A percentile compares a stretch with the other conserved stretches of the same genome.
phyloP scores from a whole-genome alignment of 371 early-diverging fungal species.

The Mortierella sp. region DNA sequence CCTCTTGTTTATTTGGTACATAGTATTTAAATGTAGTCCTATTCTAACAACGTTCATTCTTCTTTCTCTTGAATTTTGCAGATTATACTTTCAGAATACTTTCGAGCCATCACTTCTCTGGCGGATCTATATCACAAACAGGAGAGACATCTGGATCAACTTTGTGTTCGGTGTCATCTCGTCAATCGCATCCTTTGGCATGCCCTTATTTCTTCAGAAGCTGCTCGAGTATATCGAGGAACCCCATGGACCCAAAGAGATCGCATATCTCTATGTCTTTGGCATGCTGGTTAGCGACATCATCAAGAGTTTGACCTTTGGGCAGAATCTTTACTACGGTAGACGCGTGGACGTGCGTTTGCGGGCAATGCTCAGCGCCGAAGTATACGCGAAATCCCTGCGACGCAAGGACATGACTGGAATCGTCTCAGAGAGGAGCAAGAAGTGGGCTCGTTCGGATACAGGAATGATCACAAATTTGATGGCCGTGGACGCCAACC shows the following conservation, averaged over 20 bases:
- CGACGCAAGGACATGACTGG: constrained; percentile 63
- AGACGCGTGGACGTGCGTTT: constrained; percentile 63
- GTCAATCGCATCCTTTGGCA: constrained; percentile 48
- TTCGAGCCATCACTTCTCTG: constrained; percentile 25
- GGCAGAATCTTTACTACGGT: constrained; percentile 60
- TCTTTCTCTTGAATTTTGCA: background rate
- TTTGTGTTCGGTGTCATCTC: constrained; percentile 51
- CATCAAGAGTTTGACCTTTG: constrained; percentile 53
- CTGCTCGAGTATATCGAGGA: constrained; percentile 58
- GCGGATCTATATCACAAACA: constrained; percentile 40
- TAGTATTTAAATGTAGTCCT: no score
- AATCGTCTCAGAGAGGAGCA: constrained; percentile 34
- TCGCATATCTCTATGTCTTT: constrained; percentile 60
- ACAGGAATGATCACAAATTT: constrained; percentile 85
- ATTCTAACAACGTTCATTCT: background rate
- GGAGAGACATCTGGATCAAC: constrained; percentile 45
- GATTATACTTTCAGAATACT: constrained; percentile 18
- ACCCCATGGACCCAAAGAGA: constrained; percentile 42
- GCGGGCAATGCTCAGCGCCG: constrained; percentile 61
- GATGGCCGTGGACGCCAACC: constrained; percentile 81
- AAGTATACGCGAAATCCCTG: constrained; percentile 63
- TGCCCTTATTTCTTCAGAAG: constrained; percentile 62
- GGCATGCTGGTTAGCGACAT: constrained; percentile 61
- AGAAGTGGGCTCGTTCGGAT: constrained; percentile 48
- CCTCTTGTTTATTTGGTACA: no score